Percentiles rank a stretch among this genome's conserved stretches.
Evolutionary conservation across 768 basidiomycete genomes (phyloP).

Genomic region (Boletus sp.): DNA sequence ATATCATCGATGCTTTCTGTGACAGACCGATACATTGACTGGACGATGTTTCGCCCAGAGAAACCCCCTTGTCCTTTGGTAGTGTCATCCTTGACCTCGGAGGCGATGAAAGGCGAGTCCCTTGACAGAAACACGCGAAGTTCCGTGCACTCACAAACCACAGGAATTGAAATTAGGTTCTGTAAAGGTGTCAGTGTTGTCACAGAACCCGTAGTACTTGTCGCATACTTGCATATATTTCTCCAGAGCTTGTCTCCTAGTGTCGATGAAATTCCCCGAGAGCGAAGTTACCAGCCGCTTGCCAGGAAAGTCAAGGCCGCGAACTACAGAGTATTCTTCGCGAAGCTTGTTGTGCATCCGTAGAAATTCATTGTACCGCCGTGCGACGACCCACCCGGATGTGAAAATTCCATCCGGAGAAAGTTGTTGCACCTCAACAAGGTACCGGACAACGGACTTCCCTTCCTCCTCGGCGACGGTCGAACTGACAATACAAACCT

Average conservation of each 20-base stretch:
- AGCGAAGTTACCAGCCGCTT: slow-evolving; percentile 89
- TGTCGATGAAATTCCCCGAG: slow-evolving; percentile 85
- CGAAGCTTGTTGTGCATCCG: slow-evolving; percentile 82
- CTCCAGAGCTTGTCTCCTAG: slow-evolving; percentile 73
- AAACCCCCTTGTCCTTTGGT: slow-evolving; percentile 46
- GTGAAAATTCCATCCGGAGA: slow-evolving; percentile 73
- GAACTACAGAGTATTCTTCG: slow-evolving; percentile 66
- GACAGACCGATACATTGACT: slow-evolving; percentile 86
- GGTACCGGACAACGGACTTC: slow-evolving; percentile 87
- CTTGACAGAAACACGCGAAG: slow-evolving; percentile 84
- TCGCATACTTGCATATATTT: slow-evolving; percentile 79
- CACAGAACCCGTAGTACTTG: neutral
- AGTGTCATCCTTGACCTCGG: slow-evolving; percentile 39
- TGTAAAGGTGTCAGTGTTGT: slow-evolving; percentile 30
- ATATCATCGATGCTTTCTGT: slow-evolving; percentile 96
- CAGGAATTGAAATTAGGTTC: slow-evolving; percentile 69
- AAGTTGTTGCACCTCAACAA: slow-evolving; percentile 88
- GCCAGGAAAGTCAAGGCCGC: slow-evolving; percentile 83
- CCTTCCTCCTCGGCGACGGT: slow-evolving; percentile 80
- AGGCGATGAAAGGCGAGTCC: slow-evolving; percentile 76
- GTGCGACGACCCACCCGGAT: slow-evolving; percentile 89
- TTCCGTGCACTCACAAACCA: slow-evolving; percentile 79
- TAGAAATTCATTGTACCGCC: slow-evolving; percentile 94
- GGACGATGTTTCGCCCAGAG: slow-evolving; percentile 74
- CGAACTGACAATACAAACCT: slow-evolving; percentile 80